Conservation (phyloP, 352 stramenopile species). For the Phytophthora multivora region DNA sequence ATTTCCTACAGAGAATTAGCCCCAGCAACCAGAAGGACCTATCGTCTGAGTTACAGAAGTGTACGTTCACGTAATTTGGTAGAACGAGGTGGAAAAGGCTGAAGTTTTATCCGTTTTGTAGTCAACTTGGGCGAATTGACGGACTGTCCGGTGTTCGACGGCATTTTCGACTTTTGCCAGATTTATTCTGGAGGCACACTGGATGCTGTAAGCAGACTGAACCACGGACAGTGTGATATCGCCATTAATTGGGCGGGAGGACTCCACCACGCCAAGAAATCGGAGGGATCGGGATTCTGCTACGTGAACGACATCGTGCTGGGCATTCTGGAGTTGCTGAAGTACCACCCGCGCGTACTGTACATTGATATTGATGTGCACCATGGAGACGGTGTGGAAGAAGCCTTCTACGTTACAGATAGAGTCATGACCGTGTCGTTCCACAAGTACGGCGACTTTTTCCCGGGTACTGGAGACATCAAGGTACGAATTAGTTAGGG, state of each 20-base stretch:
- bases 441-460: constrained; percentile 99
- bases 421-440: constrained; percentile 99
- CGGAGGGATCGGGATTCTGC: constrained; percentile 95
- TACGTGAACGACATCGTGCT: constrained; percentile 99
- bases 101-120: constrained; percentile 27
- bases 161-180: constrained; percentile 98
- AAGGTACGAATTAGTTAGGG: constrained; percentile 35
- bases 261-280: constrained; percentile 99
- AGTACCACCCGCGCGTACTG: constrained; percentile 95
- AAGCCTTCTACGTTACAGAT: constrained; percentile 97
- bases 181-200: constrained; percentile 97
- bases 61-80: constrained; percentile 28
- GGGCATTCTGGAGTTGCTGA: constrained; percentile 98
- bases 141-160: constrained; percentile 99
- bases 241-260: constrained; percentile 98
- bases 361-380: constrained; percentile 99
- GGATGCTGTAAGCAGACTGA: constrained; percentile 97
- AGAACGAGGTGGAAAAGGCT: background rate
- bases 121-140: constrained; percentile 97
- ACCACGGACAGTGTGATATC: constrained; percentile 96
- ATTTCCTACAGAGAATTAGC: constrained; percentile 96
- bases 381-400: constrained; percentile 97
- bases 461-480: constrained; percentile 96
- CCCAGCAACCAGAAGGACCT: constrained; percentile 94
- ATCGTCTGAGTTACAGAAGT: constrained; percentile 72